A percentile compares a stretch with the other conserved stretches of the same genome.
Evolutionary conservation across 768 basidiomycete genomes (phyloP).

Genomic region (Austroboletus eburneus): DNA sequence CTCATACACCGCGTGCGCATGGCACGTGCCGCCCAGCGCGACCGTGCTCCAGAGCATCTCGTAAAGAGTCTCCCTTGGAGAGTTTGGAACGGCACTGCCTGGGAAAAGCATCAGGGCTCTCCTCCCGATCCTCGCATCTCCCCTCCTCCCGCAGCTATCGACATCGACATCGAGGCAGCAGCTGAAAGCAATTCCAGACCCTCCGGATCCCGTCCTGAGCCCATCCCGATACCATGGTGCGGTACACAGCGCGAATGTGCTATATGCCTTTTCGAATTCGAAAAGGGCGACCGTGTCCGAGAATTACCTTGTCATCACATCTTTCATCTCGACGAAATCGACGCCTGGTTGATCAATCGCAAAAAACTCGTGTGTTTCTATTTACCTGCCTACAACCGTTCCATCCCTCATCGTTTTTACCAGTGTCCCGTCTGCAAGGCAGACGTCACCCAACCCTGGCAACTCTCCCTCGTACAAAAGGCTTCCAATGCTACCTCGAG

Average conservation of each 20-base stretch:
- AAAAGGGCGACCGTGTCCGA: conserved; percentile 82
- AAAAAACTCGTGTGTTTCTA: conserved; percentile 79
- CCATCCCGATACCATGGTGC: conserved; percentile 62
- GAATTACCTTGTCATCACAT: conserved; percentile 93
- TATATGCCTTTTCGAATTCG: conserved; percentile 87
- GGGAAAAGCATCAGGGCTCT: conserved; percentile 65
- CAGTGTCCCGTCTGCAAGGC: conserved; percentile 93
- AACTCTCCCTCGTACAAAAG: conserved; percentile 19
- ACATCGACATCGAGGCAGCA: conserved; percentile 39
- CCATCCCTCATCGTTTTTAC: conserved; percentile 1
- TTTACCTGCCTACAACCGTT: neutral
- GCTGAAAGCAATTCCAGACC: conserved; percentile 10
- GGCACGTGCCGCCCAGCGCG: conserved; percentile 74
- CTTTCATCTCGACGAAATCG: conserved; percentile 89
- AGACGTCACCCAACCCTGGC: conserved; percentile 73
- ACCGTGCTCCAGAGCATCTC: conserved; percentile 77
- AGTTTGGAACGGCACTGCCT: conserved; percentile 76
- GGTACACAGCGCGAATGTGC: conserved; percentile 84
- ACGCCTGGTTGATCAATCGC: conserved; percentile 87
- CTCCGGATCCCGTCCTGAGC: conserved; percentile 24
- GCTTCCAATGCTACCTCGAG: conserved; percentile 2
- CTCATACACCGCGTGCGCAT: conserved; percentile 85
- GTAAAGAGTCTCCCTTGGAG: conserved; percentile 78
- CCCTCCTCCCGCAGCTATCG: conserved; percentile 19
- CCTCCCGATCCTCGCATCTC: conserved; percentile 26